Base-by-base conservation (phyloP, 148 eudicot species). In the Camellia granthamiana region DNA sequence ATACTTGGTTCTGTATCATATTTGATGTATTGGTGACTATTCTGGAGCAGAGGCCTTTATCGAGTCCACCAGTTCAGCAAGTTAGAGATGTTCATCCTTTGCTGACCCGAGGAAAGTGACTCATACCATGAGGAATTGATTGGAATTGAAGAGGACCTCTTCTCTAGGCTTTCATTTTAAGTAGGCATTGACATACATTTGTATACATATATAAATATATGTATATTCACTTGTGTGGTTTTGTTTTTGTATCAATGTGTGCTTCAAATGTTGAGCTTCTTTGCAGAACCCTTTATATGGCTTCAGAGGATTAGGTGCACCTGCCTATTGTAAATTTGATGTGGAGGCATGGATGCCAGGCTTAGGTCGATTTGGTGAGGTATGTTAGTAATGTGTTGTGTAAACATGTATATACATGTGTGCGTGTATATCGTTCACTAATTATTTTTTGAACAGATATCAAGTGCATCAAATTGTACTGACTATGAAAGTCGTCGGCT, bases 301-400 rank as follows among this genome's bases (percentile, higher is more conserved):
- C 98, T 77, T 86, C 97, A 21, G 82, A 84, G 81, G 98, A 95
- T 86, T 95, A 63, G 98, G 97, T 73, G 98, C 98, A 74, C 98
- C 98, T 21, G 98, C 98, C 41, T 91, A 84, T 74, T 95, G 98
- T 66, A 95, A 95, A 89, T 95, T 83, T 81, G 98, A 95, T 63
- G 88, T 95, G 74, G 98, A 95, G 84, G 97, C 98, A 58, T 95
- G 98, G 98, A 95, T 95, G 98, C 98, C 98, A 4, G 98, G 98
- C 12, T 84, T 95, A 77, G 97, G 88, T 30, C 94, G 97, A 3
- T 95, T 88, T 80, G 98, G 98, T 66, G 98, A 95, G 94, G 98
- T 93, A 90, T 66, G 83, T 58, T 42, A 21, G 23, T 18, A 19
- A 69, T 52, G 19, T 47, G 47, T 68, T 78, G 38, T 38, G 59